Evolutionary conservation across 805 yeast species (phyloP), one percentile per base, ranked within the genome.

Genomic region (Metschnikowia reukaufii): DNA sequence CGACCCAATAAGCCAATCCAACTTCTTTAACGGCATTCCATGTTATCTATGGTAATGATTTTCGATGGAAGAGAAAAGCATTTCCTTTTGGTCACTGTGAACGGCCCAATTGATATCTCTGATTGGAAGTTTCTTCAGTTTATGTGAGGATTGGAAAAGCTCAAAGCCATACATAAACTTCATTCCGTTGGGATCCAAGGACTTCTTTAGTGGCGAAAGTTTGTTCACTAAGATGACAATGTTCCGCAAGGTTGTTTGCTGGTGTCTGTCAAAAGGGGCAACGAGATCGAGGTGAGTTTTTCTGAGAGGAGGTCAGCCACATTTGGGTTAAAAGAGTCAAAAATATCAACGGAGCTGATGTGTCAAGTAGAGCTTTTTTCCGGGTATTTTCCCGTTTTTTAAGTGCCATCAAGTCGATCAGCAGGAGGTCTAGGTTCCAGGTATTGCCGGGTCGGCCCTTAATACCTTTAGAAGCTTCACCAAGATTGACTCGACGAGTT

Each of bases 41-140:
- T 2, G 79, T 73, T 33, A 88, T 49, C 74, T 68, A 36, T 62
- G 48, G 51, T 72, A 69, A 37, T 79, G 62, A 41, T 73, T 63
- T 42, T 73, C 70, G 12, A 84, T 69, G 6, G 77, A 55, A 39
- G 75, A 72, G 10, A 85, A 64, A 16, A 92, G 61, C 25, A 88
- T 60, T 43, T 85, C 90, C 53, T 86, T 87, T 49, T 87, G 83
- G 37, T 82, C 86, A 45, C 94, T 84, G 64, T 89, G 95, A 19
- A 87, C 67, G 0, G 96, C 98, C 91, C 96, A 92, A 42, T 78
- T 77, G 44, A 86, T 77, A 65, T 92, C 97, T 58, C 98, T 74
- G 82, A 86, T 84, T 1, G 83, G 75, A 50, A 91, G 68, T 5
- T 73, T 63, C 17, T 67, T 60, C 58, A 83, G 89, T 66, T 68